Conservation (phyloP, 208 protist species). For the Trypanosoma avium region DNA sequence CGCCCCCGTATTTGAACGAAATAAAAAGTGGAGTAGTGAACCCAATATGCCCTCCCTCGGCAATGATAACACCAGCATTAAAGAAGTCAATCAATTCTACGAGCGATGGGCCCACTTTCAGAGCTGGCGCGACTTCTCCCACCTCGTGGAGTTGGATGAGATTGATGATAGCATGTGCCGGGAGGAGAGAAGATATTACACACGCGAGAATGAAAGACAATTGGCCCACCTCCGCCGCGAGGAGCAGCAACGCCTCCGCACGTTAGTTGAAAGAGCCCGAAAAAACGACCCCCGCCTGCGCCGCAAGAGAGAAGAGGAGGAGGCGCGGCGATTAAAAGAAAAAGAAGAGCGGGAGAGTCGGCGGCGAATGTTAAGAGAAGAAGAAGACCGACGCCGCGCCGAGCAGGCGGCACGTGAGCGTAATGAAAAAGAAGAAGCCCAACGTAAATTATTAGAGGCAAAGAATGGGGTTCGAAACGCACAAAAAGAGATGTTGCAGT, state of each 20-base stretch:
- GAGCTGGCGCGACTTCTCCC: slow-evolving; percentile 96
- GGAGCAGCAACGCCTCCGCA: slow-evolving; percentile 89
- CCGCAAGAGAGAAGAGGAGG: slow-evolving; percentile 75
- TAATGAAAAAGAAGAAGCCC: slow-evolving; percentile 30
- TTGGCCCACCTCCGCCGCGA: slow-evolving; percentile 78
- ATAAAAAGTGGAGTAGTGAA: slow-evolving; percentile 86
- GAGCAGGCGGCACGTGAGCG: slow-evolving; percentile 41
- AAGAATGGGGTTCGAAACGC: slow-evolving; percentile 64
- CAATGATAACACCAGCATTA: slow-evolving; percentile 48
- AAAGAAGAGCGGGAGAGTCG: slow-evolving; percentile 59
- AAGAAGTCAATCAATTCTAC: slow-evolving; percentile 93
- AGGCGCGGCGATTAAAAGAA: slow-evolving; percentile 68
- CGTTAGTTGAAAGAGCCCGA: slow-evolving; percentile 87
- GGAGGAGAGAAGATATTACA: slow-evolving; percentile 97
- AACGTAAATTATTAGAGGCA: slow-evolving; percentile 25
- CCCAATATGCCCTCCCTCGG: slow-evolving; percentile 77
- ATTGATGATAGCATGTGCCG: slow-evolving; percentile 91
- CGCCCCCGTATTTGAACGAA: slow-evolving; percentile 91
- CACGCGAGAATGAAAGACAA: slow-evolving; percentile 94
- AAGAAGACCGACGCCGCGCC: slow-evolving; percentile 49
- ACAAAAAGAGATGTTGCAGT: slow-evolving; percentile 39
- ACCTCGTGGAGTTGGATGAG: slow-evolving; percentile 92
- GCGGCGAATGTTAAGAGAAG: slow-evolving; percentile 63
- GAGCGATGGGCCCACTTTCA: slow-evolving; percentile 94
- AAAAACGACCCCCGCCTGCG: slow-evolving; percentile 93